Base-by-base conservation (phyloP, 345 rosid species). In the Acer campestre region DNA sequence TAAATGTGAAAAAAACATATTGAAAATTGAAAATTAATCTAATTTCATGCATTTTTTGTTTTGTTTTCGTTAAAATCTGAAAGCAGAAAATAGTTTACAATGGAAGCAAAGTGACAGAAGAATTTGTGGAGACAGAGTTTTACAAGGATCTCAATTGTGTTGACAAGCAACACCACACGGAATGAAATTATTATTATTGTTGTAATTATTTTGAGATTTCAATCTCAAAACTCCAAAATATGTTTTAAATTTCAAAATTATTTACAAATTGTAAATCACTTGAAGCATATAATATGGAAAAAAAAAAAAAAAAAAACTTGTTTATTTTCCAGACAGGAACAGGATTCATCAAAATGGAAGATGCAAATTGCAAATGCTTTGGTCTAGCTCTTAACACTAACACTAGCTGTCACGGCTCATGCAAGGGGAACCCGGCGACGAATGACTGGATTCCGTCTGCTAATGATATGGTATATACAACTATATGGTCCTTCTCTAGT, bases 401-500 rank as follows among this genome's bases (percentile, higher is more conserved):
- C 7, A 62, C 72, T 51, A 25, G 0, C 61, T 77, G 71, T 8
- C 96, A 91, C 23, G 71, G 80, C 73, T 79, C 96, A 42, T 70
- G 85, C 84, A 82, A 68, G 75, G 93, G 96, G 64, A 91, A 90
- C 78, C 96, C 96, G 0, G 93, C 96, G 2, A 91, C 96, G 11
- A 91, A 91, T 61, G 96, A 90, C 10, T 90, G 93, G 93, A 82
- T 81, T 78, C 96, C 96, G 1, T 78, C 81, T 46, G 63, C 86
- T 71, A 63, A 77, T 64, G 82, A 87, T 63, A 56, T 8, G 72
- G 95, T 88, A 82, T 59, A 20, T 6, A 20, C 38, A 67, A 27
- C 70, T 16, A 11, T 29, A 22, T 17, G 38, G 38, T 35, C 6
- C 1, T 35, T 4, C 38, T 4, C 38, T 35, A n/a, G n/a, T n/a